Evolutionary conservation across 805 yeast genomes (phyloP).

Genomic region (Spathaspora arborariae): DNA sequence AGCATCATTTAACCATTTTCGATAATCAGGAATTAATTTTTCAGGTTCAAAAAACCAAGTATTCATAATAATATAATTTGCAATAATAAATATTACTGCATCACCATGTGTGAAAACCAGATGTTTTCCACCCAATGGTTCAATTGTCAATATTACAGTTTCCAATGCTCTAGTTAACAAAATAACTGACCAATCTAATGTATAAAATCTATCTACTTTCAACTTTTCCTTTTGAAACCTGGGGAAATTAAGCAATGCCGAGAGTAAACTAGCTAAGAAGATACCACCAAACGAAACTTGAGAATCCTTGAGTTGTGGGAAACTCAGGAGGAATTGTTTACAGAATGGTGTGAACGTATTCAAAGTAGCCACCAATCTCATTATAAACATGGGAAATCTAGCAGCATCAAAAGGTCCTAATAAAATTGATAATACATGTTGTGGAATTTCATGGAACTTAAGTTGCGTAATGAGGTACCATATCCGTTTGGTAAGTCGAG

Average conservation of each 20-base stretch:
- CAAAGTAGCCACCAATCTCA: constrained; percentile 19
- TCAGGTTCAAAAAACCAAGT: constrained; percentile 33
- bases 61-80: constrained; percentile 26
- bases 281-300: no score
- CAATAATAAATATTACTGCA: constrained; percentile 18
- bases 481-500: constrained; percentile 15
- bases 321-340: background rate
- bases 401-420: constrained; percentile 17
- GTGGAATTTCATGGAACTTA: constrained; percentile 3
- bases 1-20: constrained; percentile 41
- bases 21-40: constrained; percentile 33
- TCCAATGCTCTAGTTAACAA: constrained; percentile 27
- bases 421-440: constrained; percentile 12
- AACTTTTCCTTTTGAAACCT: constrained; percentile 17
- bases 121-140: background rate
- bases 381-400: constrained; percentile 25
- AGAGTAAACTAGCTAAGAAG: constrained; percentile 15
- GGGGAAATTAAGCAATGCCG: constrained; percentile 23
- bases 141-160: constrained; percentile 2
- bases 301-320: background rate
- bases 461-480: constrained; percentile 7
- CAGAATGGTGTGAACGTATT: constrained; percentile 15
- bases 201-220: constrained; percentile 19
- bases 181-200: constrained; percentile 29
- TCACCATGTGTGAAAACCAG: constrained; percentile 15